Percentiles rank a stretch among this genome's conserved stretches.
Evolutionary conservation across 768 basidiomycete species (phyloP).

Genomic region (Suillus hirtellus): DNA sequence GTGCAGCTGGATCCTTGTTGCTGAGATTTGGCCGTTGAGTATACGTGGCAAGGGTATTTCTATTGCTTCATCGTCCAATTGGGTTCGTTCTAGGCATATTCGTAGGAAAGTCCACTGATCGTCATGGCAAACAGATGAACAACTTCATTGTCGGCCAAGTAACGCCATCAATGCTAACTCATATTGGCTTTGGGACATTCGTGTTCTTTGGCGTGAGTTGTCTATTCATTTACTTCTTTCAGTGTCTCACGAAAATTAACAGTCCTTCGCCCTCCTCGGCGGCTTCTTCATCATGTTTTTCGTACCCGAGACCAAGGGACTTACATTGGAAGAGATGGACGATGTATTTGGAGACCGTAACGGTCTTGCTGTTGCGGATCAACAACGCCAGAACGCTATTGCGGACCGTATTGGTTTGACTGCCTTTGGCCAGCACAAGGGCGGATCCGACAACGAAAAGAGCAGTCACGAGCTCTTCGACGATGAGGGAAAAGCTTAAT

Average conservation of each 20-base stretch:
- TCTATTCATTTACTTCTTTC: background rate
- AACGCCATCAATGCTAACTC: conserved; percentile 70
- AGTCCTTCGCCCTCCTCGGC: conserved; percentile 68
- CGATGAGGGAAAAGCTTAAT: conserved; percentile 21
- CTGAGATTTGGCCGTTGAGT: conserved; percentile 73
- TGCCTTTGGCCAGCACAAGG: conserved; percentile 25
- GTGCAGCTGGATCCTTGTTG: conserved; percentile 75
- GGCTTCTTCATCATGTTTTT: conserved; percentile 66
- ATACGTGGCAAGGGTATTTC: conserved; percentile 76
- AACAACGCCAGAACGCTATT: conserved; percentile 48
- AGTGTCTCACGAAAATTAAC: conserved; percentile 9
- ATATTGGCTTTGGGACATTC: conserved; percentile 70
- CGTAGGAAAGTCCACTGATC: background rate
- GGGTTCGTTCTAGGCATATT: conserved; percentile 41
- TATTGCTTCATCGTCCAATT: conserved; percentile 75
- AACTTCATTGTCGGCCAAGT: conserved; percentile 61
- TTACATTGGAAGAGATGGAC: conserved; percentile 80
- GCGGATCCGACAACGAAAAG: conserved; percentile 20
- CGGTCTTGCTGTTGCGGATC: conserved; percentile 58
- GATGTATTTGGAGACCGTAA: conserved; percentile 63
- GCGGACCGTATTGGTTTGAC: conserved; percentile 64
- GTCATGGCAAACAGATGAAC: conserved; percentile 54
- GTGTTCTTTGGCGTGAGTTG: conserved; percentile 68
- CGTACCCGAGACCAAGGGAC: conserved; percentile 74
- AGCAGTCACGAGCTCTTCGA: conserved; percentile 19